Evolutionary conservation across 768 basidiomycete species (phyloP).

Genomic region (Termitomyces sp.): DNA sequence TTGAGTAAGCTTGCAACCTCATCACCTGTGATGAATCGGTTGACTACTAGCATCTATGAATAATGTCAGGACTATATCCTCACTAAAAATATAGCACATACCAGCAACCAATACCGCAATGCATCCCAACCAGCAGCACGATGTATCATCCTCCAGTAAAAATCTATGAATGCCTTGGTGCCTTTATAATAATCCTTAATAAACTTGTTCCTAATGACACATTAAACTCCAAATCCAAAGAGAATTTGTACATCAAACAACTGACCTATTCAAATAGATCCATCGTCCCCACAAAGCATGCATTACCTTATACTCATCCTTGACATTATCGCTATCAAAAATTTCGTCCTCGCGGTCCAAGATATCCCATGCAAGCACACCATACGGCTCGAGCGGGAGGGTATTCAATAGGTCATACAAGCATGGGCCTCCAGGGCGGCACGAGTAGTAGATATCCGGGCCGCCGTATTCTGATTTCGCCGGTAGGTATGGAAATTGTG

Average conservation of each 20-base stretch:
- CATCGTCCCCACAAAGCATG: constrained; percentile 74
- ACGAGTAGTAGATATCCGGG: constrained; percentile 49
- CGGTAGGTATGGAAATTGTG: constrained; percentile 46
- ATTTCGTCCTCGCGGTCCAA: constrained; percentile 73
- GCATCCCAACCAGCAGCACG: constrained; percentile 65
- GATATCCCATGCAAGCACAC: constrained; percentile 64
- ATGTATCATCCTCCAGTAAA: constrained; percentile 65
- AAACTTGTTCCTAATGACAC: constrained; percentile 41
- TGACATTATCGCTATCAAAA: constrained; percentile 64
- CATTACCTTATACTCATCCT: constrained; percentile 76
- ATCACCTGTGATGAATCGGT: constrained; percentile 44
- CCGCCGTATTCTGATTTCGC: constrained; percentile 42
- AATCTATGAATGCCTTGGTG: constrained; percentile 46
- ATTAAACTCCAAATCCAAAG: background rate
- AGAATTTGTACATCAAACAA: background rate
- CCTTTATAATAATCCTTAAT: constrained; percentile 52
- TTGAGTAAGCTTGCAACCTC: constrained; percentile 48
- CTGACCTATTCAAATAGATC: constrained; percentile 60
- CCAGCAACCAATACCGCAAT: constrained; percentile 56
- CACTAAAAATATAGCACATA: constrained; percentile 17
- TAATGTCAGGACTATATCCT: background rate
- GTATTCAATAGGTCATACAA: constrained; percentile 62
- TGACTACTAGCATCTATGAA: constrained; percentile 44
- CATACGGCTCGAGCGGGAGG: constrained; percentile 55
- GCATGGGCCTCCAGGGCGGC: constrained; percentile 60